Evolutionary conservation across 805 yeast genomes (phyloP).

Genomic region (Ogataea siamensis): DNA sequence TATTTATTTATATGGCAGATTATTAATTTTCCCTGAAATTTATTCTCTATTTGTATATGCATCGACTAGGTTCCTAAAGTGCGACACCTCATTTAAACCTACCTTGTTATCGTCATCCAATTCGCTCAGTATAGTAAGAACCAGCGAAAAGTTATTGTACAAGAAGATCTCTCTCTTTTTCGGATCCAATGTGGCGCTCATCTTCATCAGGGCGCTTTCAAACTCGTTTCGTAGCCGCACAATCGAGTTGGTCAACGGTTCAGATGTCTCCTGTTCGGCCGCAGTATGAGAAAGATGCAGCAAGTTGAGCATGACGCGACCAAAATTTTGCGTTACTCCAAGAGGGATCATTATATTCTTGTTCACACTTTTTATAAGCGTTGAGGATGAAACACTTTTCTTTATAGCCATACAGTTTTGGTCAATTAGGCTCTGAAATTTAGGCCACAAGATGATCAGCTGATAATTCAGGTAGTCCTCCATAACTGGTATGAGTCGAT

Average conservation of each 20-base stretch:
- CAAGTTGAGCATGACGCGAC: constrained; percentile 68
- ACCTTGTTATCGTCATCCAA: constrained; percentile 35
- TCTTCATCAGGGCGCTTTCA: constrained; percentile 72
- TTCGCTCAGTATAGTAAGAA: constrained; percentile 51
- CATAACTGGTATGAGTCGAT: constrained; percentile 64
- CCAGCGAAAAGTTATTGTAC: constrained; percentile 66
- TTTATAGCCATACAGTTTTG: constrained; percentile 72
- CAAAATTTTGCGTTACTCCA: constrained; percentile 74
- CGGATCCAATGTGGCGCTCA: constrained; percentile 47
- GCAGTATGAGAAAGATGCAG: constrained; percentile 48
- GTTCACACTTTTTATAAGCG: constrained; percentile 23
- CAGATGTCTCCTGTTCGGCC: constrained; percentile 42
- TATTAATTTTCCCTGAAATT: neutral
- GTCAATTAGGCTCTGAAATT: constrained; percentile 73
- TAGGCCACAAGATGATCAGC: constrained; percentile 79
- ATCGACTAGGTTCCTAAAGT: constrained; percentile 22
- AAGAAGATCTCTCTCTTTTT: constrained; percentile 67
- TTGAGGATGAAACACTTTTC: constrained; percentile 44
- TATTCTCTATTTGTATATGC: constrained; percentile 16
- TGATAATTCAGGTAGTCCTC: constrained; percentile 69
- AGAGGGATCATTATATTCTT: constrained; percentile 46
- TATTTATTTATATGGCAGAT: no score
- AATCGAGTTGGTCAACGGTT: constrained; percentile 72
- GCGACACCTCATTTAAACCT: constrained; percentile 20
- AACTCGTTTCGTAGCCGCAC: constrained; percentile 72